Evolutionary conservation across 169 alveolate genomes (phyloP).

Genomic region (Plasmodium inui): DNA sequence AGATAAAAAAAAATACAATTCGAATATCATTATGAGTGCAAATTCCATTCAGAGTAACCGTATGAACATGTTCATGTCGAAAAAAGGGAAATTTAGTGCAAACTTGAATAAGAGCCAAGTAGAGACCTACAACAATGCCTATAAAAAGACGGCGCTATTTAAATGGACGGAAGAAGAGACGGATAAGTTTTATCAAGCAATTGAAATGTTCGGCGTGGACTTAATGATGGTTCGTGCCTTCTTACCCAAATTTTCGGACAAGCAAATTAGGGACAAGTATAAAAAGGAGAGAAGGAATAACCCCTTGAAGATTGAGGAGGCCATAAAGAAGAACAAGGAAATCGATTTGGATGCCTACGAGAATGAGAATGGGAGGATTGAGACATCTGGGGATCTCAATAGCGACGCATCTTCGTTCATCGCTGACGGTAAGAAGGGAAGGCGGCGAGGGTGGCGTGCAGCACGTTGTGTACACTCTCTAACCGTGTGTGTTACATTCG

Average conservation of each 20-base stretch:
- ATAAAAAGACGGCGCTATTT: slow-evolving; percentile 76
- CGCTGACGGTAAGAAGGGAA: slow-evolving; percentile 46
- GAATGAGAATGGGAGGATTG: slow-evolving; percentile 82
- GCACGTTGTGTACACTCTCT: not conserved
- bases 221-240: slow-evolving; percentile 83
- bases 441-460: not conserved
- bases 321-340: slow-evolving; percentile 76
- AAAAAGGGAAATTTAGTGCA: slow-evolving; percentile 14
- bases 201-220: slow-evolving; percentile 84
- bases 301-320: slow-evolving; percentile 78
- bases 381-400: slow-evolving; percentile 76
- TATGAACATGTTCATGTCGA: slow-evolving; percentile 22
- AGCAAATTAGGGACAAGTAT: slow-evolving; percentile 84
- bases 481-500: not conserved
- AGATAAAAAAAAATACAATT: slow-evolving; percentile 23
- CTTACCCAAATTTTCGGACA: slow-evolving; percentile 82
- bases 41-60: slow-evolving; percentile 6
- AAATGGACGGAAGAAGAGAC: slow-evolving; percentile 86
- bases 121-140: slow-evolving; percentile 79
- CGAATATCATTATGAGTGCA: slow-evolving; percentile 35
- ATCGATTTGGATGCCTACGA: slow-evolving; percentile 81
- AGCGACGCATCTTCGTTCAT: slow-evolving; percentile 78
- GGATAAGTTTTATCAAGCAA: slow-evolving; percentile 80
- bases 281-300: slow-evolving; percentile 82
- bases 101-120: slow-evolving; percentile 56